phyloP scores from a whole-genome alignment of 2,329 filamentous ascomycete genomes.

The Cladorrhinum sp. region DNA sequence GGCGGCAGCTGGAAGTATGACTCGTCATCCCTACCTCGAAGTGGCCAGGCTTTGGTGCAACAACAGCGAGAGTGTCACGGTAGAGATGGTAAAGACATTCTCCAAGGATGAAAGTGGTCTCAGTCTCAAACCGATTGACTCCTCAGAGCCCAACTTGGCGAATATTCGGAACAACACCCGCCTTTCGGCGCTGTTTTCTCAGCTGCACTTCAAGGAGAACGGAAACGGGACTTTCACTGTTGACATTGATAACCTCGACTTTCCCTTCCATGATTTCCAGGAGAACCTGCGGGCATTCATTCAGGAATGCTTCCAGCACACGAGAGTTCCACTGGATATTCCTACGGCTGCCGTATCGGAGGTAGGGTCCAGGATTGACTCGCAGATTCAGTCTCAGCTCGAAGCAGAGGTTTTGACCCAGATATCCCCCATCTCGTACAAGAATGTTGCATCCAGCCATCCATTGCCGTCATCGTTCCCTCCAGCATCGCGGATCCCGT shows the following conservation, averaged over 20 bases:
- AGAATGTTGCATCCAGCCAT: not conserved
- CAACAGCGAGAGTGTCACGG: conserved; percentile 8
- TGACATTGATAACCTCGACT: conserved; percentile 10
- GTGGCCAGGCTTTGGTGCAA: conserved; percentile 23
- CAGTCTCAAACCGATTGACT: conserved; percentile 11
- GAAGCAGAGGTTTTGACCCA: conserved; percentile 20
- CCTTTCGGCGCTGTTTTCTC: conserved; percentile 14
- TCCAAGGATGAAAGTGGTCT: conserved; percentile 15
- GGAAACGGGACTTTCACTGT: not conserved
- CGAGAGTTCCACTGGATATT: conserved; percentile 9
- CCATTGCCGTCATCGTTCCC: conserved; percentile 8
- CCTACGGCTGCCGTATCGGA: conserved; percentile 5
- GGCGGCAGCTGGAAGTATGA: not conserved
- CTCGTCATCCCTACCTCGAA: conserved; percentile 14
- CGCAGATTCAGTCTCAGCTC: conserved; percentile 26
- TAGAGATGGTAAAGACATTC: conserved; percentile 18
- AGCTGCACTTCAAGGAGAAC: conserved; percentile 5
- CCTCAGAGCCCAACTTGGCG: not conserved
- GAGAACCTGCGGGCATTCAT: conserved; percentile 11
- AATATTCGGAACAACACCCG: conserved; percentile 9
- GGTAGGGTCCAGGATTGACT: conserved; percentile 13
- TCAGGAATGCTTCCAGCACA: conserved; percentile 8
- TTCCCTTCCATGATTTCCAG: conserved; percentile 11
- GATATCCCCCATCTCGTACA: not conserved
- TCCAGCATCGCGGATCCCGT: conserved; percentile 13